phyloP scores from a whole-genome alignment of 345 rosid genomes.

The Gossypium thurberi region DNA sequence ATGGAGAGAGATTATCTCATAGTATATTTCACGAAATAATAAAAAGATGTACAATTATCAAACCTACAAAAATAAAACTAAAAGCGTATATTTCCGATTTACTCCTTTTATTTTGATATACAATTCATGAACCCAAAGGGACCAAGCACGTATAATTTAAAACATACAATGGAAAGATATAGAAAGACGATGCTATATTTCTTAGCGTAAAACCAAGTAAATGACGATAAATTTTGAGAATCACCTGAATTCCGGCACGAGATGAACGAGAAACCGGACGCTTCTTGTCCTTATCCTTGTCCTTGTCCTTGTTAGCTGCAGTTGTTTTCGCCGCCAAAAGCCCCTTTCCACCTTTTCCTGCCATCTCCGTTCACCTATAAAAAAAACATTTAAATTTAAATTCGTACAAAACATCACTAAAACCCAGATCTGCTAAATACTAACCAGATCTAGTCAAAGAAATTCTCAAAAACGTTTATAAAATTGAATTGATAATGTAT shows the following conservation, averaged over 20 bases:
- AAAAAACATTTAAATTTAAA: not conserved
- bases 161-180: not conserved
- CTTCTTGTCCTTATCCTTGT: slow-evolving; percentile 83
- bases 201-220: not conserved
- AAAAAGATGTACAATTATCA: not conserved
- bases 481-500: not conserved
- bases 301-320: slow-evolving; percentile 73
- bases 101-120: not conserved
- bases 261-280: slow-evolving; percentile 73
- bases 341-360: slow-evolving; percentile 80
- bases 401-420: not conserved
- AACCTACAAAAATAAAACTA: not conserved
- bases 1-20: not conserved
- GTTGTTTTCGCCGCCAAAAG: slow-evolving; percentile 52
- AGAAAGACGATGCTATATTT: not conserved
- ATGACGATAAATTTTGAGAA: not conserved
- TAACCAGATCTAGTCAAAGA: not conserved
- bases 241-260: slow-evolving; percentile 92
- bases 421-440: not conserved
- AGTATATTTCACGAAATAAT: not conserved
- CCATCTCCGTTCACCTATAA: slow-evolving; percentile 40
- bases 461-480: not conserved
- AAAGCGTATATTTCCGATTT: not conserved
- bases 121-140: not conserved
- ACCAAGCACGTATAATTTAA: not conserved